phyloP scores from a whole-genome alignment of 2,329 filamentous ascomycete genomes.

The Huntiella bhutanensis region DNA sequence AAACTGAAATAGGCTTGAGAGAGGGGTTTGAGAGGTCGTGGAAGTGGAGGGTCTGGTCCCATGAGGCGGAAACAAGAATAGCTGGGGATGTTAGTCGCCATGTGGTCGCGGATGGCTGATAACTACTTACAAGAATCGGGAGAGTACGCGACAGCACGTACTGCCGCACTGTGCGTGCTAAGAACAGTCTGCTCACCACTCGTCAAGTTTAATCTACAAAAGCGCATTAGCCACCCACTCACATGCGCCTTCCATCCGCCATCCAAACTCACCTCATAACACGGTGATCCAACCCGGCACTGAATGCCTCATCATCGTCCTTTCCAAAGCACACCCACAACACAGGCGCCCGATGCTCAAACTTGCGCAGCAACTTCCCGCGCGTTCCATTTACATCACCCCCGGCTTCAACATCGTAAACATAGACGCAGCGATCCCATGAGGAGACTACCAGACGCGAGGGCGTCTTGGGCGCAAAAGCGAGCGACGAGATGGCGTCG shows the following conservation, averaged over 20 bases:
- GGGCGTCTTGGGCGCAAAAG: slow-evolving; percentile 62
- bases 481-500: slow-evolving; percentile 73
- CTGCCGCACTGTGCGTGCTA: slow-evolving; percentile 60
- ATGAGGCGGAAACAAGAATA: slow-evolving; percentile 74
- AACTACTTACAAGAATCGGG: slow-evolving; percentile 40
- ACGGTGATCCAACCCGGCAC: slow-evolving; percentile 68
- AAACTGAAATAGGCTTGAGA: slow-evolving; percentile 39
- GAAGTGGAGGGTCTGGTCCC: slow-evolving; percentile 81
- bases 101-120: neutral
- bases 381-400: slow-evolving; percentile 30
- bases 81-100: slow-evolving; percentile 20
- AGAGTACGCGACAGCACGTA: slow-evolving; percentile 71
- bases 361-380: slow-evolving; percentile 50
- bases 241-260: neutral
- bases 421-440: slow-evolving; percentile 83
- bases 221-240: neutral
- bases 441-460: slow-evolving; percentile 72
- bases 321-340: slow-evolving; percentile 82
- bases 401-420: slow-evolving; percentile 49
- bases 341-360: slow-evolving; percentile 67
- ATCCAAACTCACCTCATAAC: slow-evolving; percentile 48
- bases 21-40: slow-evolving; percentile 41
- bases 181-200: slow-evolving; percentile 56
- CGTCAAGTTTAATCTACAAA: slow-evolving; percentile 42
- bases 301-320: slow-evolving; percentile 67